A percentile compares a stretch with the other conserved stretches of the same genome.
Evolutionary conservation across 2,329 filamentous ascomycete species (phyloP).

Genomic region (Septoria petroselini): DNA sequence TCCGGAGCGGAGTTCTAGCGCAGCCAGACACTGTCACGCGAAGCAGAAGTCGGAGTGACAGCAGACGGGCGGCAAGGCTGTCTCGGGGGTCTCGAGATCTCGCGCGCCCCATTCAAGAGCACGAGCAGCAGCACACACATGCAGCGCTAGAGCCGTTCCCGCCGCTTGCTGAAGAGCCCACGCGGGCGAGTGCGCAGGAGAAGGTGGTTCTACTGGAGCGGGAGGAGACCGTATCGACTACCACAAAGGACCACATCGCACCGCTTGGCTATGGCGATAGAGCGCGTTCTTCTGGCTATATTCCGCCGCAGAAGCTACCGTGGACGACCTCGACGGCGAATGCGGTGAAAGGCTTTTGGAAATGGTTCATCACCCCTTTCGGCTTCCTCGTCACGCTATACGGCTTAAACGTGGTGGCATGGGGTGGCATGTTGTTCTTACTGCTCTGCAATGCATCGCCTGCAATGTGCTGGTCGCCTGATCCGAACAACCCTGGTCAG

Average conservation of each 20-base stretch:
- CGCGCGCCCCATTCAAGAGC: neutral
- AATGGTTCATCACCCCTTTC: conserved; percentile 69
- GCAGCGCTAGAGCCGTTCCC: conserved; percentile 22
- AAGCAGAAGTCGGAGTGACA: conserved; percentile 21
- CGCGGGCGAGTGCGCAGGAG: conserved; percentile 7
- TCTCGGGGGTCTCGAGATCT: conserved; percentile 16
- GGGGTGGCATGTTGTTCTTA: conserved; percentile 88
- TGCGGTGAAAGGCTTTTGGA: conserved; percentile 61
- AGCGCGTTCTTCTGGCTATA: conserved; percentile 40
- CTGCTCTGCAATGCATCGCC: conserved; percentile 72
- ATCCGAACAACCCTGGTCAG: conserved; percentile 14
- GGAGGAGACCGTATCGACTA: neutral
- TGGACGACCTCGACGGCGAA: conserved; percentile 20
- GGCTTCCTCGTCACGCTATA: conserved; percentile 78
- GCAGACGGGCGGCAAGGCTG: conserved; percentile 16
- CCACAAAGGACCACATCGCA: conserved; percentile 2
- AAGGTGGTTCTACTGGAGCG: neutral
- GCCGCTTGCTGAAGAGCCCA: conserved; percentile 26
- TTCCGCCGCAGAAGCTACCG: conserved; percentile 36
- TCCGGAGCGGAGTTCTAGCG: conserved; percentile 36
- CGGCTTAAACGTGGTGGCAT: conserved; percentile 77
- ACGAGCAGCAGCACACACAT: neutral
- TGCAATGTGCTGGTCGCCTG: conserved; percentile 64
- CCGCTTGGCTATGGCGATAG: conserved; percentile 9
- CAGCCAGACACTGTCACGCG: conserved; percentile 7